Conservation (phyloP, 306 rosid genomes). For the Cajanus cajan region DNA sequence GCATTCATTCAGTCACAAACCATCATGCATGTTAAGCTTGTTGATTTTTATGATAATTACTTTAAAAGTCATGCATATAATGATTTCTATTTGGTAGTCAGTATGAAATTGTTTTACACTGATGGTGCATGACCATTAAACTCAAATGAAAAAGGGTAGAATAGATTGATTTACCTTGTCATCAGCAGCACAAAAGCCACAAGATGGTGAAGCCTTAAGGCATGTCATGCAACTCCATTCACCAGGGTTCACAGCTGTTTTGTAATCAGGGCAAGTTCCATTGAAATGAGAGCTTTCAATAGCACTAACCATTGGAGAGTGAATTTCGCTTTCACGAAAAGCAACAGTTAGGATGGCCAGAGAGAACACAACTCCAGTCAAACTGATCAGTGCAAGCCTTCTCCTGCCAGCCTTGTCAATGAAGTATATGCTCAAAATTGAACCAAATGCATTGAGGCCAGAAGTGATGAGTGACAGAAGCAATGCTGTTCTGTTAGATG, state of each 20-base stretch:
- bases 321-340: slow-evolving; percentile 43
- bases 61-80: too few relatives aligned
- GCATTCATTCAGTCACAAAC: too few relatives aligned
- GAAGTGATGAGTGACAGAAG: slow-evolving; percentile 57
- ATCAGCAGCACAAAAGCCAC: slow-evolving; percentile 57
- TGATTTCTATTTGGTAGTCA: too few relatives aligned
- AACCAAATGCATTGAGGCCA: slow-evolving; percentile 55
- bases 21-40: too few relatives aligned
- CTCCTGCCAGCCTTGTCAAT: slow-evolving; percentile 59
- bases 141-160: neutral
- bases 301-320: slow-evolving; percentile 43
- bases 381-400: slow-evolving; percentile 47
- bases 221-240: slow-evolving; percentile 58
- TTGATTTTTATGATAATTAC: too few relatives aligned
- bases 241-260: slow-evolving; percentile 3
- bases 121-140: too few relatives aligned
- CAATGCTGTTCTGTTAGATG: slow-evolving; percentile 54
- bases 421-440: slow-evolving; percentile 56
- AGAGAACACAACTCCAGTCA: slow-evolving; percentile 43
- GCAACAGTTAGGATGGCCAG: slow-evolving; percentile 40
- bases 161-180: slow-evolving; percentile 42
- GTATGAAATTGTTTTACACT: too few relatives aligned
- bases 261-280: slow-evolving; percentile 48
- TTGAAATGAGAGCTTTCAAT: slow-evolving; percentile 30
- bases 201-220: slow-evolving; percentile 48